Conservation (phyloP, 2,329 filamentous ascomycete genomes). For the Ploettnerulaceae sp. region DNA sequence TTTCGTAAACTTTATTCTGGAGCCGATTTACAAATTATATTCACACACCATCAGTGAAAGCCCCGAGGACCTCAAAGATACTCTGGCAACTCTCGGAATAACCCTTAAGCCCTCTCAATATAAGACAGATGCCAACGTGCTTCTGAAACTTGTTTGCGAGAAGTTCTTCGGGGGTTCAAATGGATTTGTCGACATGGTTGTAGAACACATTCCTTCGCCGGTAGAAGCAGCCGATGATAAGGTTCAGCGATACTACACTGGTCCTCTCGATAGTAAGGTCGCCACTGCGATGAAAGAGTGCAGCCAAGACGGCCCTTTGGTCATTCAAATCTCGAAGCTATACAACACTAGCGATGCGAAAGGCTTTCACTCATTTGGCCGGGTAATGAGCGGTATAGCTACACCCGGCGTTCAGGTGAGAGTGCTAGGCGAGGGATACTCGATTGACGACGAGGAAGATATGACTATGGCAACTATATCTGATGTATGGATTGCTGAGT, state of each 20-base stretch:
- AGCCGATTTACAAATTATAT: slow-evolving; percentile 97
- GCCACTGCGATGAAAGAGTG: slow-evolving; percentile 76
- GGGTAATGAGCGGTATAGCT: slow-evolving; percentile 88
- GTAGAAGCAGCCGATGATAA: slow-evolving; percentile 70
- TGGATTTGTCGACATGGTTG: slow-evolving; percentile 94
- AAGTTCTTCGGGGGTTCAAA: slow-evolving; percentile 90
- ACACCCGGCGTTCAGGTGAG: slow-evolving; percentile 77
- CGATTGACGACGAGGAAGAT: slow-evolving; percentile 94
- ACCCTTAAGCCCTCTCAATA: slow-evolving; percentile 87
- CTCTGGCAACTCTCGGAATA: slow-evolving; percentile 76
- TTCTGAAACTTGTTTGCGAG: slow-evolving; percentile 84
- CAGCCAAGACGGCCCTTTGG: slow-evolving; percentile 81
- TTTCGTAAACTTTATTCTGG: slow-evolving; percentile 91
- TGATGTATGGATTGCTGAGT: slow-evolving; percentile 86
- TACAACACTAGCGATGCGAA: slow-evolving; percentile 90
- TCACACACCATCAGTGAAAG: slow-evolving; percentile 91
- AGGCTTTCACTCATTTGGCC: slow-evolving; percentile 81
- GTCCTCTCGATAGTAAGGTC: slow-evolving; percentile 76
- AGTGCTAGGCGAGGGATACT: slow-evolving; percentile 92
- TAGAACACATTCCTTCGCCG: slow-evolving; percentile 84
- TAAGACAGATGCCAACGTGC: slow-evolving; percentile 80
- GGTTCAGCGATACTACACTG: slow-evolving; percentile 86
- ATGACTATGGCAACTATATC: slow-evolving; percentile 84
- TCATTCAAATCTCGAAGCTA: slow-evolving; percentile 90
- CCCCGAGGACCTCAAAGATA: slow-evolving; percentile 75